Percentiles rank a stretch among this genome's conserved stretches.
Evolutionary conservation across 495 filamentous ascomycete genomes (phyloP).

Genomic region (Penicillium antarcticum): DNA sequence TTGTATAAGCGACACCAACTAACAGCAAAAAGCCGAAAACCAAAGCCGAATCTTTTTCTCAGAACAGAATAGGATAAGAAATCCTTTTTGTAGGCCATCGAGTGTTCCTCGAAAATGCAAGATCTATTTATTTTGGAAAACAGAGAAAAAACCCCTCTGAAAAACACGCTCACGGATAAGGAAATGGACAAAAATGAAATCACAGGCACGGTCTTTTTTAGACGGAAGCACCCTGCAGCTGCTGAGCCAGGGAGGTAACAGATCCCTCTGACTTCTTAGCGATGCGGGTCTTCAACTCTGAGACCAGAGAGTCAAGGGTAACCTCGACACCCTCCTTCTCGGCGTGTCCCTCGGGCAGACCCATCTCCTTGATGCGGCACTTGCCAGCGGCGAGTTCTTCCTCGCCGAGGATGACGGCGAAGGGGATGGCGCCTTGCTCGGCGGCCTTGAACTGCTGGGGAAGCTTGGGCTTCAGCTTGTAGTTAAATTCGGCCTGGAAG

Average conservation of each 20-base stretch:
- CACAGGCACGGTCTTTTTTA: slow-evolving; percentile 25
- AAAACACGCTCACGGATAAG: slow-evolving; percentile 9
- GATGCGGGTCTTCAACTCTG: slow-evolving; percentile 54
- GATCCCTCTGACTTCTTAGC: slow-evolving; percentile 19
- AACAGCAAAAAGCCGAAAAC: too few species aligned
- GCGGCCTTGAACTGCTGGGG: slow-evolving; percentile 77
- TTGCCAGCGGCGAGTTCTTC: slow-evolving; percentile 73
- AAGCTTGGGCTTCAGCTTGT: slow-evolving; percentile 76
- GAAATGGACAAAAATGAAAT: slow-evolving; percentile 48
- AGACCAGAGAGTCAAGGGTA: slow-evolving; percentile 53
- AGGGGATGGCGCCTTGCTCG: slow-evolving; percentile 67
- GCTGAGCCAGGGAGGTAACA: slow-evolving; percentile 19
- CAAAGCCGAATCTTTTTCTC: neutral
- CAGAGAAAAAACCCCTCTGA: slow-evolving; percentile 4
- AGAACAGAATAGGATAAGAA: neutral
- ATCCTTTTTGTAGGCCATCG: slow-evolving; percentile 3
- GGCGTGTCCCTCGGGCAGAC: slow-evolving; percentile 70
- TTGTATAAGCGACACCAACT: too few species aligned
- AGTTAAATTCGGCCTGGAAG: slow-evolving; percentile 66
- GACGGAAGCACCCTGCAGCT: slow-evolving; percentile 21
- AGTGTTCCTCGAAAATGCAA: slow-evolving; percentile 2
- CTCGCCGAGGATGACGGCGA: slow-evolving; percentile 75
- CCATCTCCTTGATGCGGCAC: slow-evolving; percentile 82
- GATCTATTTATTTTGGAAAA: slow-evolving; percentile 10
- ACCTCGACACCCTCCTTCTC: slow-evolving; percentile 84